Evolutionary conservation across 768 basidiomycete genomes (phyloP), one percentile per base, ranked within the genome.

Genomic region (Tylopilus subfusipes): DNA sequence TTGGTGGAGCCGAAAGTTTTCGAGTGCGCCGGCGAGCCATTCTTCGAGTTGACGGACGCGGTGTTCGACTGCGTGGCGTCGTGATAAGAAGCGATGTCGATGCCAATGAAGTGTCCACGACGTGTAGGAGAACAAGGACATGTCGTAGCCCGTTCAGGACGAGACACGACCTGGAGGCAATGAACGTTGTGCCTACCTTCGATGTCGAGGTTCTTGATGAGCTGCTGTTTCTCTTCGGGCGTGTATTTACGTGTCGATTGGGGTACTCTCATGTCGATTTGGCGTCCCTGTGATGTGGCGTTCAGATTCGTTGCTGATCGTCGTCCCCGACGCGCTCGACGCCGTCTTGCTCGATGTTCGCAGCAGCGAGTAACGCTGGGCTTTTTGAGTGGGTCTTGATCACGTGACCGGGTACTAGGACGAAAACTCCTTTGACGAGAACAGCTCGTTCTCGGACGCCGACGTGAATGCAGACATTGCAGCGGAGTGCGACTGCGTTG

Each of bases 181-280:
- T 29, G 19, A 34, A 53, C 7, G 22, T 39, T 13, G 47, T 62
- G 3, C 70, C 13, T 60, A 87, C 88, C 86, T 81, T 92, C 90
- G 57, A 91, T 82, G 58, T 90, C 87, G 47, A 92, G 78, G 68
- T 92, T 92, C 43, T 80, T 79, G 38, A 91, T 73, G 2, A 91
- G 78, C 57, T 90, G 86, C 25, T 80, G 74, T 58, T 90, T 91
- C 72, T 91, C 88, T 62, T 90, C 87, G 5, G 75, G 71, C 9
- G 78, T 82, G 63, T 76, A 82, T 59, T 72, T 77, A 18, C 71
- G 62, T 21, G 62, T 62, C 53, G 61, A 42, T 22, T 52, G 47
- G 16, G 52, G 53, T 8, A 39, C 44, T 21, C 67, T 58, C 71
- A 70, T 72, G 48, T 42, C 38, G 36, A 11, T 22, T 2, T 5